Base-by-base conservation (phyloP, 164 flowering plant species). In the Nymphaea colorata region DNA sequence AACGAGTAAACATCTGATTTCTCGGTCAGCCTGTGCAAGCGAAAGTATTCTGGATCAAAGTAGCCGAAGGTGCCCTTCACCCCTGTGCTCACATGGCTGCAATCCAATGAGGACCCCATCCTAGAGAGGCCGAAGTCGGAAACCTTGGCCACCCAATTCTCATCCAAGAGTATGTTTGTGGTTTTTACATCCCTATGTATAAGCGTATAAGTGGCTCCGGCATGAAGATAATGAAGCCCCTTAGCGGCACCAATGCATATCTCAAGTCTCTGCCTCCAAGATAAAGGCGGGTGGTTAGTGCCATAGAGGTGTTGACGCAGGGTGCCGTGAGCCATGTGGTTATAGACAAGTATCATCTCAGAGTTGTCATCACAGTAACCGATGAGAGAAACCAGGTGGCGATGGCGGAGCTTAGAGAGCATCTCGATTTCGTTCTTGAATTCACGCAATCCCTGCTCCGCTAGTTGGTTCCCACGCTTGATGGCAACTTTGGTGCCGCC, bases 21-120 rank as follows among this genome's bases (percentile, higher is more conserved):
- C 57, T 75, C 82, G 0, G 82, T 80, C 69, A 82, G 55, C 10
- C 78, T 80, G 60, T 75, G 85, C 57, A 83, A 67, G 61, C 80
- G 66, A 72, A 68, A 83, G 76, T 83, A 83, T 66, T 83, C 87
- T 0, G 87, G 86, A 68, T 83, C 86, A 64, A 81, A 66, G 66
- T 81, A 83, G 43, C 86, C 87, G 59, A 83, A 82, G 61, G 79
- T 82, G 45, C 87, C 87, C 69, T 78, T 81, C 47, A 82, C 87
- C 3, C 69, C 71, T 3, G 85, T 83, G 70, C 83, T 83, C 55
- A 81, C 81, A 66, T 83, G 84, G 7, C 79, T 80, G 41, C 71
- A 70, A 67, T 74, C 76, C 73, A 74, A 47, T 42, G 75, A 70
- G 1, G 84, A 83, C 5, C 86, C 86, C 16, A 72, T 62, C 68